A percentile compares a stretch with the other conserved stretches of the same genome.
Conservation (phyloP, 768 basidiomycete genomes). For the Suillus tomentosus region DNA sequence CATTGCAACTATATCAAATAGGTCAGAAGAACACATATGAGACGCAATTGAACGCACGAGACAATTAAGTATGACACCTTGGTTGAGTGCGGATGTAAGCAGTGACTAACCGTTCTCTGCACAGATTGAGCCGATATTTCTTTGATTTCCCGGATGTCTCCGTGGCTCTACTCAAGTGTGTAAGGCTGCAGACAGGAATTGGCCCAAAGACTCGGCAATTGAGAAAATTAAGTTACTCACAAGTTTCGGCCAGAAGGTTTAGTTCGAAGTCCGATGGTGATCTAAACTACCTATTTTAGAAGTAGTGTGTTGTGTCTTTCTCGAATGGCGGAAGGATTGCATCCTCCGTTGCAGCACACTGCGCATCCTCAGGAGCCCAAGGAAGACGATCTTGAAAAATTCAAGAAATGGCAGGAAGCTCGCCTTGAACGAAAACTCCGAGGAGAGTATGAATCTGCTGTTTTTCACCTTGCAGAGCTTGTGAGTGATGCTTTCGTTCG, state of each 20-base stretch:
- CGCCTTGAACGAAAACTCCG: constrained; percentile 66
- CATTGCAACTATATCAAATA: constrained; percentile 26
- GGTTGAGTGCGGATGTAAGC: neutral
- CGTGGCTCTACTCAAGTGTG: too few species aligned
- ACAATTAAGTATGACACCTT: neutral
- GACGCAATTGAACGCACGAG: constrained; percentile 1
- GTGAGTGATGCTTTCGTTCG: constrained; percentile 39
- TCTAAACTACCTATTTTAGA: too few species aligned
- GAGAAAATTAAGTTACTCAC: too few species aligned
- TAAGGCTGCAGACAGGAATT: too few species aligned
- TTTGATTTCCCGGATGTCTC: too few species aligned
- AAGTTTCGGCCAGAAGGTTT: too few species aligned
- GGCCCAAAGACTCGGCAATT: too few species aligned
- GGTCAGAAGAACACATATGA: neutral
- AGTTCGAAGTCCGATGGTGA: too few species aligned
- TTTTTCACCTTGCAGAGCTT: constrained; percentile 61
- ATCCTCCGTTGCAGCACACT: constrained; percentile 56
- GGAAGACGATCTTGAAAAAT: constrained; percentile 49
- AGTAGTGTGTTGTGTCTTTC: neutral
- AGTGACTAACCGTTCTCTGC: neutral
- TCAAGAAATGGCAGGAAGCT: constrained; percentile 73
- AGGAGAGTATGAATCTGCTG: constrained; percentile 78
- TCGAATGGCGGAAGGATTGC: constrained; percentile 25
- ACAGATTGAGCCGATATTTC: too few species aligned
- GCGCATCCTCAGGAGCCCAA: constrained; percentile 59